phyloP scores from a whole-genome alignment of 129 eudicot genomes.

The Artemisia tridentata region DNA sequence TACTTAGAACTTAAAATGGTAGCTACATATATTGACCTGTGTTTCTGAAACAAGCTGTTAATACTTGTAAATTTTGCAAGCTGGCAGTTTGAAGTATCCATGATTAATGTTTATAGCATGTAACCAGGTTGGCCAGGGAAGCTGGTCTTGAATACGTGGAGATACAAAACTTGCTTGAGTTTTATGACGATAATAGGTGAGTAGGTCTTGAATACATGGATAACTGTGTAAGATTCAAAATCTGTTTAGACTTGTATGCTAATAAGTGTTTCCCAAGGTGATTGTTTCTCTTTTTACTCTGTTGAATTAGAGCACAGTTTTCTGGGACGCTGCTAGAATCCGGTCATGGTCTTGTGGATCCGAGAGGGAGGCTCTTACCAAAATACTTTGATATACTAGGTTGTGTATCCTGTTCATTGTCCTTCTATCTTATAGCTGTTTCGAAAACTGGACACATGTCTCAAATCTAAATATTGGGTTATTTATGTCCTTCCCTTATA shows the following conservation, averaged over 20 bases:
- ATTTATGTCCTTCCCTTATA: neutral
- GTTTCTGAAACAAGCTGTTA: neutral
- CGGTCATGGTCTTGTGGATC: constrained; percentile 83
- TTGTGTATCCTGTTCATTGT: constrained; percentile 25
- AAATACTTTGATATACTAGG: constrained; percentile 81
- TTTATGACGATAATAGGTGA: constrained; percentile 93
- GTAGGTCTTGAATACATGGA: constrained; percentile 4
- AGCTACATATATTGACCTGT: no score
- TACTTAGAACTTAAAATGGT: no score
- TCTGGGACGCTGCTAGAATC: constrained; percentile 71
- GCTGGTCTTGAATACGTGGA: constrained; percentile 96
- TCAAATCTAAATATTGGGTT: constrained; percentile 5
- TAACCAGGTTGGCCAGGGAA: constrained; percentile 90
- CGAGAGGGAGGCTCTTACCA: constrained; percentile 86
- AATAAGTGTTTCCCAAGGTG: neutral
- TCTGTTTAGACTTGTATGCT: neutral
- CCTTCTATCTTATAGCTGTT: neutral
- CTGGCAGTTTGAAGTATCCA: neutral
- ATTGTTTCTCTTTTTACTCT: constrained; percentile 13
- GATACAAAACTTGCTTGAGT: constrained; percentile 85
- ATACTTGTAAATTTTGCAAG: neutral
- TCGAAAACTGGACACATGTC: constrained; percentile 11
- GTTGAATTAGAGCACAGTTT: constrained; percentile 64
- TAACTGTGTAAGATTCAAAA: neutral
- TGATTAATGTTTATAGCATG: constrained; percentile 13